phyloP scores from a whole-genome alignment of 495 filamentous ascomycete species.

The Penicillium pulvis region DNA sequence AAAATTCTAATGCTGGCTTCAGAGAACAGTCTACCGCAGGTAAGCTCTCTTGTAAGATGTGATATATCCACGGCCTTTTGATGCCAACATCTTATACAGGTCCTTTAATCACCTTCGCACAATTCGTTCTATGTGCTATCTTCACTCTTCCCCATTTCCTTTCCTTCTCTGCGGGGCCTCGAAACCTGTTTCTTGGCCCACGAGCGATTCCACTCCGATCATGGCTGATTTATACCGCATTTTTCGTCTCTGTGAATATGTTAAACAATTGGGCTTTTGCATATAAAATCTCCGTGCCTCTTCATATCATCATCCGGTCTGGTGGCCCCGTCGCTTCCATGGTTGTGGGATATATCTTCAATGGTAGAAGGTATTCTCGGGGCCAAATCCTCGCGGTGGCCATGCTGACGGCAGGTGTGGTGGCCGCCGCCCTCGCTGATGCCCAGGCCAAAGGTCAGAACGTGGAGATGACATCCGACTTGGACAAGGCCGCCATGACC shows the following conservation, averaged over 20 bases:
- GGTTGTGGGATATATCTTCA: slow-evolving; percentile 76
- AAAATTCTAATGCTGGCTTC: slow-evolving; percentile 16
- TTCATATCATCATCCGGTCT: slow-evolving; percentile 95
- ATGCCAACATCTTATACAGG: slow-evolving; percentile 46
- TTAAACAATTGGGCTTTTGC: slow-evolving; percentile 98
- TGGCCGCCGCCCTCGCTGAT: slow-evolving; percentile 86
- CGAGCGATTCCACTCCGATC: slow-evolving; percentile 81
- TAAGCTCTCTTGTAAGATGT: slow-evolving; percentile 14
- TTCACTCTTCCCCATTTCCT: slow-evolving; percentile 69
- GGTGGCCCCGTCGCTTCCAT: slow-evolving; percentile 95
- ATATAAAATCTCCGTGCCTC: slow-evolving; percentile 92
- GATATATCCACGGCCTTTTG: background rate
- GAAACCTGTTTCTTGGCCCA: slow-evolving; percentile 67
- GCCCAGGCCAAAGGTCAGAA: slow-evolving; percentile 72
- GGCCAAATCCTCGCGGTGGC: slow-evolving; percentile 78
- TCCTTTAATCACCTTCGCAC: slow-evolving; percentile 88
- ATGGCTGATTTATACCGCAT: slow-evolving; percentile 84
- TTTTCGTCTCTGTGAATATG: slow-evolving; percentile 90
- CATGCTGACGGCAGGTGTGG: slow-evolving; percentile 82
- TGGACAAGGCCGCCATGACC: slow-evolving; percentile 19
- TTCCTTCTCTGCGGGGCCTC: slow-evolving; percentile 62
- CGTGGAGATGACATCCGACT: slow-evolving; percentile 20
- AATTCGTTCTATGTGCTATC: slow-evolving; percentile 83
- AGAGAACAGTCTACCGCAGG: slow-evolving; percentile 44
- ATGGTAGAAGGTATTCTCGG: slow-evolving; percentile 76